phyloP scores from a whole-genome alignment of 345 rosid genomes.

The sweet orange (Citrus sinensis) region DNA sequence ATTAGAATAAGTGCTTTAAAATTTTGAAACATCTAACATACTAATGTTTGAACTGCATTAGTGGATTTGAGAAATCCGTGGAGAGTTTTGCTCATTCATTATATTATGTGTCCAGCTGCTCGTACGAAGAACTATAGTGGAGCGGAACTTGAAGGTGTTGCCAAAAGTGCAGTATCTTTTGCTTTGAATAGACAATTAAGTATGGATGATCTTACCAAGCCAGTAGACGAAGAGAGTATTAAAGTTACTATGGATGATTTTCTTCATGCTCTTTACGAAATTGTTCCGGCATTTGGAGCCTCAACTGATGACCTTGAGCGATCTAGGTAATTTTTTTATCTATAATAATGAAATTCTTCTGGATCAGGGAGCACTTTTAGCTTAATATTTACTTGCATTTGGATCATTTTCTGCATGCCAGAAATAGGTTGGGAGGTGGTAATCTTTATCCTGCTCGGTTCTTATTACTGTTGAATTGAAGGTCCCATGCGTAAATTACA shows the following conservation, averaged over 20 bases:
- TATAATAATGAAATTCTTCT: background rate
- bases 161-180: slow-evolving; percentile 96
- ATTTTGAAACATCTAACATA: background rate
- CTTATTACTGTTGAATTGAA: background rate
- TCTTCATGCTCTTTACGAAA: slow-evolving; percentile 68
- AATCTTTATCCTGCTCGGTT: background rate
- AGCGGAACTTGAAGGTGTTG: slow-evolving; percentile 99
- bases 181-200: slow-evolving; percentile 93
- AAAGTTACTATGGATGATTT: slow-evolving; percentile 96
- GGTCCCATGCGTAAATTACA: background rate
- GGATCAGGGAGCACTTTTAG: background rate
- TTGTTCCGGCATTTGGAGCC: slow-evolving; percentile 95
- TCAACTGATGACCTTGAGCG: slow-evolving; percentile 95
- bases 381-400: background rate
- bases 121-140: slow-evolving; percentile 97
- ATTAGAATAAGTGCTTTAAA: background rate
- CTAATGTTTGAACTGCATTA: background rate
- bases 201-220: slow-evolving; percentile 96
- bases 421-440: background rate
- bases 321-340: slow-evolving; percentile 61
- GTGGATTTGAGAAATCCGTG: background rate
- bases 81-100: background rate
- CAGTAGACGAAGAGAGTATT: slow-evolving; percentile 93
- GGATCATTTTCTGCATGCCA: background rate
- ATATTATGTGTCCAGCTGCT: slow-evolving; percentile 62